Base-by-base conservation (phyloP, 768 basidiomycete genomes). In the Kockovaella imperatae region DNA sequence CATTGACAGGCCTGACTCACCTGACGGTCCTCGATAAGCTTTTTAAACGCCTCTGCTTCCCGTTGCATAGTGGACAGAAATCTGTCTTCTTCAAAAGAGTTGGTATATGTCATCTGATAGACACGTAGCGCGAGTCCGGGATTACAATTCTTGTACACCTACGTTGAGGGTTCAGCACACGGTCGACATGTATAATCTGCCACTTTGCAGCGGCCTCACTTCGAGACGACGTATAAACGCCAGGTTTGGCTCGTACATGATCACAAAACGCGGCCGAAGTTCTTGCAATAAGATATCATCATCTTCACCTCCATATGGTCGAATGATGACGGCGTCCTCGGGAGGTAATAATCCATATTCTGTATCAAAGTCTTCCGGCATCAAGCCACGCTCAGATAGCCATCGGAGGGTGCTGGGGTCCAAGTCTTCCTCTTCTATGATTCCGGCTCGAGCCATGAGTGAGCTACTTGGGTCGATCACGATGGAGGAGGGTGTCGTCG, bases 221-320 rank as follows among this genome's bases (percentile, higher is more conserved):
- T 99, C 91, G 21, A 99, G 77, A 1, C 95, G 78, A 23, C 95
- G 77, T 30, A 96, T 80, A 59, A 96, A 99, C 44, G 93, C 86
- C 66, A 88, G 83, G 59, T 82, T 86, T 2, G 93, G 90, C 63
- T 99, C 95, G 56, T 84, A 89, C 84, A 97, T 87, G 39, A 97
- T 81, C 44, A 99, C 83, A 64, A 90, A 97, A 53, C 83, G 80
- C 1, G 95, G 95, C 51, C 83, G 77, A 6, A 97, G 75, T 67
- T 99, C 93, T 34, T 80, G 78, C 26, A 99, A 75, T 42, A 96
- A 73, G 32, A 82, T 78, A 67, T 99, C 95, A 57, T 99, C 95
- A 2, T 84, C 80, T 64, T 97, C 95, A 38, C 90, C 90, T 0
- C 85, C 82, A 63, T 89, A 99, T 1, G 86, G 79, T 3, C 91